Evolutionary conservation across 441 rosid species (phyloP), one percentile per base, ranked within the genome.

Genomic region (Pelargonium australe): DNA sequence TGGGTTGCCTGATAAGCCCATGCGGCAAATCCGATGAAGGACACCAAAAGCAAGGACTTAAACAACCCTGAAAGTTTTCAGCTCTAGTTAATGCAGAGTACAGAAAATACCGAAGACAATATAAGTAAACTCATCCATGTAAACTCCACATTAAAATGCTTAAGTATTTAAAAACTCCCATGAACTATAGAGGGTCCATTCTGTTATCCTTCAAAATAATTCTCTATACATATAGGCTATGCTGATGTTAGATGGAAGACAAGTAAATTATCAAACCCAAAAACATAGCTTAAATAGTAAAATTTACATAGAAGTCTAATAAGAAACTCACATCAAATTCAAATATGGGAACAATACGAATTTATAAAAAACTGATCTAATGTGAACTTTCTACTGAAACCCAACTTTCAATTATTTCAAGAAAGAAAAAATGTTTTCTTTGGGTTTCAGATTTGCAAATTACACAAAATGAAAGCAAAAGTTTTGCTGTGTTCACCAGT

Each of bases 1-100:
- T 55, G 82, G 53, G 77, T 72, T 3, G 77, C 75, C 79, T 82
- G 82, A 81, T 76, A 74, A 47, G 80, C 84, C 86, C 86, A 86
- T 63, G 79, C 85, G 68, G 79, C 28, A 57, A 80, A 60, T 72
- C 84, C 92, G 66, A 84, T 75, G 62, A 83, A 75, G 55, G 72
- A 61, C 5, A 85, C 73, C 17, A 72, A 72, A n/a, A 82, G 40
- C 66, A 79, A 62, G 64, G 77, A 81, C 45, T 17, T 69, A 43
- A 77, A 60, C 11, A 77, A 47, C 68, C 87, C 90, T 88, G 83
- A 43, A 68, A 49, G 73, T 13, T 40, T 8, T 16, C 23, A 40
- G 25, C 4, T 20, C 14, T 13, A 49, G 57, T 49, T 16, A 49
- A 49, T 13, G 3, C 7, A 49, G 16, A 49, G 3, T 7, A 47